Evolutionary conservation across 1,284 basidiomycete species (phyloP), one percentile per base, ranked within the genome.

Genomic region (Leucoagaricus sp.): DNA sequence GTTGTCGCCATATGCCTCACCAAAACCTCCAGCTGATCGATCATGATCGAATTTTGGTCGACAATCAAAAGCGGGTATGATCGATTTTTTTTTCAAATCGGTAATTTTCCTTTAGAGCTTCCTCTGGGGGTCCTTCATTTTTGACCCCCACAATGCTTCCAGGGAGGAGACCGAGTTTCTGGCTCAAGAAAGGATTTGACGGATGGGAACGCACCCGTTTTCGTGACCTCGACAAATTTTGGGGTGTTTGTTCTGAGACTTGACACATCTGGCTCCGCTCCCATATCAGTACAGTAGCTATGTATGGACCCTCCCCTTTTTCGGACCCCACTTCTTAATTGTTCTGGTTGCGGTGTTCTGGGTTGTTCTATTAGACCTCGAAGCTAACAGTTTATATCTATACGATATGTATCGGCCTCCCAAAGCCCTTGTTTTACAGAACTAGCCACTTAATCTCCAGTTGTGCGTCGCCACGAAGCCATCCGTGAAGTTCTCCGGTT

Each of bases 341-440:
- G 13, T 38, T 38, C 15, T 38, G 13, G 36, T 38, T 38, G 13
- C 36, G 36, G 36, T 38, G 36, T 38, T 38, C 17, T 17, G 49
- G 38, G 26, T 36, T 17, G 38, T 52, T 41, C 40, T 52, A 33
- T 28, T 6, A 42, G 25, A n/a, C 40, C 9, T 9, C 8, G 15
- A n/a, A 23, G 28, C 21, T 33, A 52, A 44, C 50, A 28, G 40
- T 31, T 52, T 52, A 19, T 44, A 52, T 44, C 40, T 52, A 52
- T 34, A 21, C 8, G 28, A 42, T 45, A 52, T 52, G 41, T 52
- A 52, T 52, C 40, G 50, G 41, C 28, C 19, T 40, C 3, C 23
- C 19, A 2, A 28, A 36, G 51, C 51, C 44, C 31, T 26, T 21
- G 42, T 25, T 29, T 54, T 38, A 47, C 26, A 19, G 34, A 48